These are phyloP conservation scores for Yamadazyma takamatsuzukensis DNA, from an alignment of 805 yeast species.

Conservation along the genomic window DNA sequence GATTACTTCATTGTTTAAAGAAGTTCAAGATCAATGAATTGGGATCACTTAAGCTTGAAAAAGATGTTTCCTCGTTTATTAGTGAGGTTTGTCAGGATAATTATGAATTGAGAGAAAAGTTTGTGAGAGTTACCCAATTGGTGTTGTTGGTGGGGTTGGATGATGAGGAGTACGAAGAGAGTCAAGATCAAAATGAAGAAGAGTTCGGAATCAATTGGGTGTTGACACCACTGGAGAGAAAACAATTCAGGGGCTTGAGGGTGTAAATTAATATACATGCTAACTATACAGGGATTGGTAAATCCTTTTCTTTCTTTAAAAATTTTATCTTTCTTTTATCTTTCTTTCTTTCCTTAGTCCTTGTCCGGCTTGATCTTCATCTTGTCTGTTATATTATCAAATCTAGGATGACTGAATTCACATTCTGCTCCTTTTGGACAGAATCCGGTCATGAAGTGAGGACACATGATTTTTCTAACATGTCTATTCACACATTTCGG, in stretches of 20 bases:
- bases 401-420: slow-evolving; percentile 79
- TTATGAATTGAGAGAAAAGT: slow-evolving; percentile 73
- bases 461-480: slow-evolving; percentile 71
- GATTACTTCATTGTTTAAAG: slow-evolving; percentile 61
- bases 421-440: slow-evolving; percentile 87
- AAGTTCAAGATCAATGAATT: slow-evolving; percentile 64
- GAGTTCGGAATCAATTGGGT: slow-evolving; percentile 58
- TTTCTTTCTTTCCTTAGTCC: slow-evolving; percentile 20
- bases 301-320: slow-evolving; percentile 6
- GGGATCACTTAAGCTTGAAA: slow-evolving; percentile 80
- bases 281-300: slow-evolving; percentile 1
- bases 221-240: slow-evolving; percentile 71
- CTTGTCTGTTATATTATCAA: slow-evolving; percentile 43
- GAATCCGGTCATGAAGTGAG: slow-evolving; percentile 79
- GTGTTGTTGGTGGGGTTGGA: slow-evolving; percentile 80
- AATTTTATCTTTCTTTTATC: slow-evolving; percentile 12
- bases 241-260: slow-evolving; percentile 55
- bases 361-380: slow-evolving; percentile 44
- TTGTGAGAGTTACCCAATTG: slow-evolving; percentile 78
- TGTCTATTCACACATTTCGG: slow-evolving; percentile 83
- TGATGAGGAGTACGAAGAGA: slow-evolving; percentile 49
- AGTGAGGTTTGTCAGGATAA: slow-evolving; percentile 67
- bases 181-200: slow-evolving; percentile 20
- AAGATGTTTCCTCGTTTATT: slow-evolving; percentile 72
- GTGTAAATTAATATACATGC: slow-evolving; percentile 28